Conservation (phyloP, 129 eudicot species). For the Centrapalus pauciflorus region DNA sequence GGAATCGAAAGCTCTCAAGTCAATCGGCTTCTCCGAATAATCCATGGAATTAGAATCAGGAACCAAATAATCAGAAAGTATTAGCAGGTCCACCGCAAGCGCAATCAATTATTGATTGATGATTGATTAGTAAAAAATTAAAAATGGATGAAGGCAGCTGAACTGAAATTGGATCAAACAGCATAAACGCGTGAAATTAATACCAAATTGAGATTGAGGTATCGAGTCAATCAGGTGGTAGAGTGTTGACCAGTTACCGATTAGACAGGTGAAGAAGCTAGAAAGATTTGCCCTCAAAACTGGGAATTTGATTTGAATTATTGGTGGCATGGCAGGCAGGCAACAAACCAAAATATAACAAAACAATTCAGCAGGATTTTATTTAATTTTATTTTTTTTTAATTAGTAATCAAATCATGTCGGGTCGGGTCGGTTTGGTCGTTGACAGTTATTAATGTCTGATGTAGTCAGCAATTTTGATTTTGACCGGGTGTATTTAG, state of each 20-base stretch:
- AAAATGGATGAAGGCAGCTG: not conserved
- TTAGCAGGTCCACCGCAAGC: not conserved
- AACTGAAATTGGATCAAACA: not conserved
- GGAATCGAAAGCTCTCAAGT: constrained; percentile 54
- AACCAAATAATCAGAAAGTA: too few species aligned
- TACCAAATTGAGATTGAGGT: constrained; percentile 3
- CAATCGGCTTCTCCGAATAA: constrained; percentile 42
- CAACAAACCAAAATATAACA: not conserved
- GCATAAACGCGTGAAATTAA: constrained; percentile 26
- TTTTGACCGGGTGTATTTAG: constrained; percentile 21
- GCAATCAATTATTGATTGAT: not conserved
- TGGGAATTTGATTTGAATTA: constrained; percentile 12
- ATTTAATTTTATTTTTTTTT: too few species aligned
- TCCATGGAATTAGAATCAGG: constrained; percentile 16
- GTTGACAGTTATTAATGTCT: not conserved
- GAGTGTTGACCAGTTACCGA: constrained; percentile 24
- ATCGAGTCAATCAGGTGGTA: constrained; percentile 2
- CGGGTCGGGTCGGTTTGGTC: constrained; percentile 11
- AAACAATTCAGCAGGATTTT: not conserved
- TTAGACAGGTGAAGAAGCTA: not conserved
- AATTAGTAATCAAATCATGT: too few species aligned
- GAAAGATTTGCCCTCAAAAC: not conserved
- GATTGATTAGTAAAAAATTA: not conserved
- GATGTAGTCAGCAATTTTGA: constrained; percentile 8
- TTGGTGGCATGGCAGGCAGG: not conserved